Evolutionary conservation across 2,329 filamentous ascomycete genomes (phyloP).

Genomic region (Cyphellophora attinorum): DNA sequence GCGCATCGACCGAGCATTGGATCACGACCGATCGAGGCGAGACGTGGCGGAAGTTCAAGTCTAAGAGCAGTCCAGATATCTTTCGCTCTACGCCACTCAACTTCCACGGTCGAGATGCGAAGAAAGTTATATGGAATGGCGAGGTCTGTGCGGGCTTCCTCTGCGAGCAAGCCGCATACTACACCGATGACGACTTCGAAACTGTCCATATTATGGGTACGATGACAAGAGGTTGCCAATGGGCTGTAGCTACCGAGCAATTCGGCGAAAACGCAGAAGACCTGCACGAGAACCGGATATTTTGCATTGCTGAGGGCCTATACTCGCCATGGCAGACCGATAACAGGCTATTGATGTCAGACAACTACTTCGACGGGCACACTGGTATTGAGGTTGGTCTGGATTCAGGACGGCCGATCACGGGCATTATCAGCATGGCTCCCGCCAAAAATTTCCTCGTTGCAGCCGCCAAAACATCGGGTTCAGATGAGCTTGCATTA

Average conservation of each 20-base stretch:
- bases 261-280: slow-evolving; percentile 55
- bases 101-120: slow-evolving; percentile 75
- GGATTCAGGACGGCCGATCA: slow-evolving; percentile 61
- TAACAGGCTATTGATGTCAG: slow-evolving; percentile 69
- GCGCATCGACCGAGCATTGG: slow-evolving; percentile 62
- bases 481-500: slow-evolving; percentile 82
- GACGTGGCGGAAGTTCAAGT: slow-evolving; percentile 67
- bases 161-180: slow-evolving; percentile 56
- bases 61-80: slow-evolving; percentile 47
- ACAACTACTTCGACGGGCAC: slow-evolving; percentile 66
- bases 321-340: slow-evolving; percentile 63
- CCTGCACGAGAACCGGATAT: slow-evolving; percentile 55
- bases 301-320: slow-evolving; percentile 71
- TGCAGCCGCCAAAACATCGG: slow-evolving; percentile 66
- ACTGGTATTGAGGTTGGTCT: slow-evolving; percentile 61
- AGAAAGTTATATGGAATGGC: slow-evolving; percentile 78
- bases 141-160: slow-evolving; percentile 54
- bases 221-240: slow-evolving; percentile 66
- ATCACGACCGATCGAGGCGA: slow-evolving; percentile 75
- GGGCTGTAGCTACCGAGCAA: slow-evolving; percentile 67
- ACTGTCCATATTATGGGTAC: slow-evolving; percentile 50
- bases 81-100: slow-evolving; percentile 47
- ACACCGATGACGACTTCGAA: slow-evolving; percentile 80
- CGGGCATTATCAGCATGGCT: slow-evolving; percentile 73
- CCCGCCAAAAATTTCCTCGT: slow-evolving; percentile 79